Evolutionary conservation across 2,329 filamentous ascomycete genomes (phyloP).

Genomic region (Torrubiella hemipterigena): DNA sequence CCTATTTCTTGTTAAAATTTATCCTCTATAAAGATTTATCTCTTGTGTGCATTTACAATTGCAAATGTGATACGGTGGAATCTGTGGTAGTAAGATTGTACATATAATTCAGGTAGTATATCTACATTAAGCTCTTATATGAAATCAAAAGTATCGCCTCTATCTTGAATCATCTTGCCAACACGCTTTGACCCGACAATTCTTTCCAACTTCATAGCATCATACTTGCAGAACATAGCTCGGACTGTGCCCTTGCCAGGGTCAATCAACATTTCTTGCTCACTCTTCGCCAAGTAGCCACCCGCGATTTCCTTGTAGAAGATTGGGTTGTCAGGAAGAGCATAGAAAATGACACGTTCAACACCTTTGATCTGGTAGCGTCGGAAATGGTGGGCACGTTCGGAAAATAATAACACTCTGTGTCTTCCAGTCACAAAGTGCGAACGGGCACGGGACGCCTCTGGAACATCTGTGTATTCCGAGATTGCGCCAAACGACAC

Average conservation of each 20-base stretch:
- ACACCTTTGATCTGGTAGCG: constrained; percentile 77
- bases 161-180: constrained; percentile 71
- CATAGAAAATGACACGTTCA: constrained; percentile 77
- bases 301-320: constrained; percentile 71
- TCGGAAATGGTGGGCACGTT: constrained; percentile 92
- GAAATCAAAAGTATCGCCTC: constrained; percentile 91
- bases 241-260: constrained; percentile 47
- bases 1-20: too few species aligned
- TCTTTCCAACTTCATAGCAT: constrained; percentile 78
- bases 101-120: too few species aligned
- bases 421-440: constrained; percentile 80
- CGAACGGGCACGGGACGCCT: constrained; percentile 72
- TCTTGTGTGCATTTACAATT: too few species aligned
- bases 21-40: too few species aligned
- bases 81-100: too few species aligned
- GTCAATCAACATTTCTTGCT: constrained; percentile 41
- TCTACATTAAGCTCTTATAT: too few species aligned
- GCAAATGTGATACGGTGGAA: too few species aligned
- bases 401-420: constrained; percentile 77
- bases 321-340: constrained; percentile 73
- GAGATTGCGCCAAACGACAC: constrained; percentile 63
- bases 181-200: constrained; percentile 74
- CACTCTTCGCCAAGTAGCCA: constrained; percentile 50
- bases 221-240: constrained; percentile 75
- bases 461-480: constrained; percentile 72